Evolutionary conservation across 2,329 filamentous ascomycete species (phyloP).

Genomic region (Stemphylium vesicarium): DNA sequence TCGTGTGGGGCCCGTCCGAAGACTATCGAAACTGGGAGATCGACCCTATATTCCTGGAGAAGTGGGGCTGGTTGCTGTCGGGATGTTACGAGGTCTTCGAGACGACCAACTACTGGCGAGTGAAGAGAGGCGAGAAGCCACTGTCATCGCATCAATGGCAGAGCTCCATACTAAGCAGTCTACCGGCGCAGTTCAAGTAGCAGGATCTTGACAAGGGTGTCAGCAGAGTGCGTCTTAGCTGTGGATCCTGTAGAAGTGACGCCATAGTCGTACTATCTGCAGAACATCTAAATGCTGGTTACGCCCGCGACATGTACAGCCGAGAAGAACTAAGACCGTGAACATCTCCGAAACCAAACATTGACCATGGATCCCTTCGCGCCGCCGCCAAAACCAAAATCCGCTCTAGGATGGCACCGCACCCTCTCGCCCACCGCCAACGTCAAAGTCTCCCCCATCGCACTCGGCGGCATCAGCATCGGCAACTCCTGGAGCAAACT

Average conservation of each 20-base stretch:
- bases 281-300: too few species aligned
- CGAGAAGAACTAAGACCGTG: too few species aligned
- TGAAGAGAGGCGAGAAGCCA: slow-evolving; percentile 15
- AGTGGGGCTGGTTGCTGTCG: slow-evolving; percentile 53
- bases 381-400: slow-evolving; percentile 31
- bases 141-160: too few species aligned
- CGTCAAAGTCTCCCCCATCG: slow-evolving; percentile 57
- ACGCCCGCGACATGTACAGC: too few species aligned
- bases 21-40: slow-evolving; percentile 57
- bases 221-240: too few species aligned
- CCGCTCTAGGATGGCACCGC: slow-evolving; percentile 68
- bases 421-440: slow-evolving; percentile 70
- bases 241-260: too few species aligned
- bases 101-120: slow-evolving; percentile 29
- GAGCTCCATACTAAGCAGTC: too few species aligned
- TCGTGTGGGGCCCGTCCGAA: slow-evolving; percentile 60
- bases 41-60: slow-evolving; percentile 53
- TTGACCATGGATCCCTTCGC: too few species aligned
- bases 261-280: too few species aligned
- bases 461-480: slow-evolving; percentile 70
- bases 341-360: too few species aligned
- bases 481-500: slow-evolving; percentile 63
- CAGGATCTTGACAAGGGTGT: too few species aligned
- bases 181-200: too few species aligned
- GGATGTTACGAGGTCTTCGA: slow-evolving; percentile 50